Percentiles rank a stretch among this genome's conserved stretches.
Evolutionary conservation across 805 yeast species (phyloP).

Genomic region (Kuraishia molischiana): DNA sequence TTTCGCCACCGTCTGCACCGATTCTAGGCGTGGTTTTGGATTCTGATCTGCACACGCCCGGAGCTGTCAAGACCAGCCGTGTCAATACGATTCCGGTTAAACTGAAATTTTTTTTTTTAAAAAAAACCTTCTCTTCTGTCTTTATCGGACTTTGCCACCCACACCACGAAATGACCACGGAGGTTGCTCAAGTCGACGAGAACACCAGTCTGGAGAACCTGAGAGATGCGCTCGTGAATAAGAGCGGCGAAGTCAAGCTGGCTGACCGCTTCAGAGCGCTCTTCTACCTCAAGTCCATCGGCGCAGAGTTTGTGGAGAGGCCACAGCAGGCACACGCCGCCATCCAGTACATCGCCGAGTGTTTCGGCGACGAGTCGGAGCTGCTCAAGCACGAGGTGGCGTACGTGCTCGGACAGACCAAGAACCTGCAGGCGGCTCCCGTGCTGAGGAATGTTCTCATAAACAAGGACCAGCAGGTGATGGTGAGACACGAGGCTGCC

Average conservation of each 20-base stretch:
- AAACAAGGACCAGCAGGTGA: constrained; percentile 64
- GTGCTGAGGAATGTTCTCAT: constrained; percentile 62
- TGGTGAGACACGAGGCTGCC: constrained; percentile 99
- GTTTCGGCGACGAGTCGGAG: constrained; percentile 77
- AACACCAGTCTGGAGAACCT: constrained; percentile 43
- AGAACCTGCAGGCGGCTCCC: constrained; percentile 71
- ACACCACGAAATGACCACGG: constrained; percentile 2
- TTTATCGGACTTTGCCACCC: not conserved
- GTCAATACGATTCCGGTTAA: not conserved
- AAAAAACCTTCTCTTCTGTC: not conserved
- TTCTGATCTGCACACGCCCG: too few species aligned
- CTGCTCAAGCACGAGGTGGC: constrained; percentile 96
- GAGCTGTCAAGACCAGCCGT: too few species aligned
- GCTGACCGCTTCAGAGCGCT: constrained; percentile 91
- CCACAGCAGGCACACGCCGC: constrained; percentile 52
- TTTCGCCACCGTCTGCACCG: too few species aligned
- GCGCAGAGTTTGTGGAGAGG: constrained; percentile 54
- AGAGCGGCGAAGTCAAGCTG: constrained; percentile 57
- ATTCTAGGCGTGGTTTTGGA: too few species aligned
- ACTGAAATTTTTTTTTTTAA: not conserved
- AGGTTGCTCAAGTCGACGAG: constrained; percentile 16
- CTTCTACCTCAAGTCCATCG: constrained; percentile 81
- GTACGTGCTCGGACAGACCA: constrained; percentile 92
- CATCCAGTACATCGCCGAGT: constrained; percentile 74
- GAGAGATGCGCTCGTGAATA: constrained; percentile 61